Evolutionary conservation across 1,284 basidiomycete species (phyloP), one percentile per base, ranked within the genome.

Genomic region (Garcileccinum viscosum): DNA sequence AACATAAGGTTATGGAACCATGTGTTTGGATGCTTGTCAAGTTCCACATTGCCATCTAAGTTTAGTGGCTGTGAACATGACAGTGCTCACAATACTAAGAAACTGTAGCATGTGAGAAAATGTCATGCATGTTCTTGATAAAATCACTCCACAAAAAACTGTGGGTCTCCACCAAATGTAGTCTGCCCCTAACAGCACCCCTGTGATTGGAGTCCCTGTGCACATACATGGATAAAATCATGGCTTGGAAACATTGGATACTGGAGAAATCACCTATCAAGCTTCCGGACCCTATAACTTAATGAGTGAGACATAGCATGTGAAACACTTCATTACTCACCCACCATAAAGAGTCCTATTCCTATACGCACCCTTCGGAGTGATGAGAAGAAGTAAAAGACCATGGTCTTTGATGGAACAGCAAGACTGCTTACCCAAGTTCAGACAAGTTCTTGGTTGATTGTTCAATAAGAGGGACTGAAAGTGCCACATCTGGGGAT

Each of bases 391-490:
- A 60, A 50, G 53, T 68, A 3, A 24, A 22, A 14, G 42, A n/a
- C n/a, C n/a, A n/a, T n/a, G n/a, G n/a, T n/a, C 4, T 11, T 35
- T 14, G 32, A 14, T 24, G 17, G 17, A 53, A 58, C 19, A 35
- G 58, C 4, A 37, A 1, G 22, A 32, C 62, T 44, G 56, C 70
- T 24, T 62, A 77, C 78, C 82, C 82, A 8, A 83, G 72, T 59
- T 83, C 80, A 11, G 79, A 78, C 17, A 80, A 68, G 60, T 83
- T 74, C 15, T 69, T 66, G 6, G 82, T 81, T 24, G 83, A 71
- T 12, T 65, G 65, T 27, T 77, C 70, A 9, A 80, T 69, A 27
- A 83, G 74, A 12, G 82, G 81, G 24, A 76, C 76, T 70, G 74
- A 74, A 8, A 83, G 74, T 15, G 79, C 76, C 6, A 84, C 75